Percentiles rank a stretch among this genome's conserved stretches.
Evolutionary conservation across 306 rosid genomes (phyloP).

Genomic region (Dalbergia cultrata): DNA sequence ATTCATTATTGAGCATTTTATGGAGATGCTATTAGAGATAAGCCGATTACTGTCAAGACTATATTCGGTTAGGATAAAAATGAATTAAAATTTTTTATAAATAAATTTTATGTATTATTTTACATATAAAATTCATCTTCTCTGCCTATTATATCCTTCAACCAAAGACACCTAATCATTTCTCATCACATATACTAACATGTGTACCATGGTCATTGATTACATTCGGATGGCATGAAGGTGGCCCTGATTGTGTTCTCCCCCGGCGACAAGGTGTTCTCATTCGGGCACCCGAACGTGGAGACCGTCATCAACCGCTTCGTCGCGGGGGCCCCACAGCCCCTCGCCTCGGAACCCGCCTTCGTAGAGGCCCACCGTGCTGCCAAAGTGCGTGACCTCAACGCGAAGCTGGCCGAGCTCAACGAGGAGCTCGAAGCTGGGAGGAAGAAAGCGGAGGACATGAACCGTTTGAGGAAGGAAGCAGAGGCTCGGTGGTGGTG

Average conservation of each 20-base stretch:
- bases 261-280: slow-evolving; percentile 8
- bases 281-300: slow-evolving; percentile 37
- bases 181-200: no score
- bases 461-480: neutral
- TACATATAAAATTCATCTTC: no score
- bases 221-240: neutral
- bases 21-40: no score
- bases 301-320: neutral
- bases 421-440: neutral
- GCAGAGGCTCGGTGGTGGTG: neutral
- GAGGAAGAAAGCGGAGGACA: neutral
- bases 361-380: slow-evolving; percentile 18
- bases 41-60: no score
- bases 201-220: no score
- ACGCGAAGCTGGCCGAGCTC: neutral
- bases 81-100: no score
- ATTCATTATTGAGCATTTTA: no score
- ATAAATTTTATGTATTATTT: no score
- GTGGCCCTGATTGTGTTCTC: slow-evolving; percentile 36
- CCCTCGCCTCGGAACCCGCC: neutral
- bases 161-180: no score
- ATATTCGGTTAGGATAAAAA: no score
- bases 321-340: neutral
- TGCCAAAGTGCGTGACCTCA: slow-evolving; percentile 32
- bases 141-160: no score